Base-by-base conservation (phyloP, 305 asterid species). In the Withania somnifera region DNA sequence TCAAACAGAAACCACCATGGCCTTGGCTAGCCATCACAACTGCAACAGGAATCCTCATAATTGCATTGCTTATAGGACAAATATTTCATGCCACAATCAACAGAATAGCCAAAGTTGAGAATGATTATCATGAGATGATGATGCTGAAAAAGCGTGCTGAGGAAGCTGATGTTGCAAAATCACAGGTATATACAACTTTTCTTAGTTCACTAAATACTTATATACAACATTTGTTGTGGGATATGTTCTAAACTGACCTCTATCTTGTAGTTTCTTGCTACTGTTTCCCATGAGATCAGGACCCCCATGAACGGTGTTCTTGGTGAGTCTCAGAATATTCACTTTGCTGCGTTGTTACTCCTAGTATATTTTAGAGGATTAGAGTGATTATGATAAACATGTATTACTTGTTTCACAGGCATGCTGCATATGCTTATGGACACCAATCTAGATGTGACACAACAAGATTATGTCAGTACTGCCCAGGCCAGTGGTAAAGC, bases 401-500 rank as follows among this genome's bases (percentile, higher is more conserved):
- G 53, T 61, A 63, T 38, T 15, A 47, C 30, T 75, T 77, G 13
- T 57, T 86, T 66, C 42, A 78, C 89, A 95, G 98, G 98, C 84
- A 94, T 96, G 98, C 90, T 96, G 82, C 98, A 93, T 87, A 94
- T 96, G 99, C 98, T 96, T 80, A 91, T 87, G 97, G 98, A 94
- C 86, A 96, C 99, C 13, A 88, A 89, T 67, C 87, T 96, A 11
- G 98, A 96, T 87, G 99, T 92, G 86, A 93, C 98, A 38, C 99
- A 96, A 85, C 92, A 91, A 88, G 99, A 96, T 86, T 96, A 93
- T 80, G 98, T 96, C n/a, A 88, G 96, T 88, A 94, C 97, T 52
- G 99, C 99, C 26, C 92, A 97, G 86, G 99, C 94, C 86, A 96
- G 99, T 85, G 99, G 99, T 77, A 94, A 91, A 90, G 98, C 99